Base-by-base conservation (phyloP, 2,329 filamentous ascomycete genomes). In the Colletotrichum chrysophilum region DNA sequence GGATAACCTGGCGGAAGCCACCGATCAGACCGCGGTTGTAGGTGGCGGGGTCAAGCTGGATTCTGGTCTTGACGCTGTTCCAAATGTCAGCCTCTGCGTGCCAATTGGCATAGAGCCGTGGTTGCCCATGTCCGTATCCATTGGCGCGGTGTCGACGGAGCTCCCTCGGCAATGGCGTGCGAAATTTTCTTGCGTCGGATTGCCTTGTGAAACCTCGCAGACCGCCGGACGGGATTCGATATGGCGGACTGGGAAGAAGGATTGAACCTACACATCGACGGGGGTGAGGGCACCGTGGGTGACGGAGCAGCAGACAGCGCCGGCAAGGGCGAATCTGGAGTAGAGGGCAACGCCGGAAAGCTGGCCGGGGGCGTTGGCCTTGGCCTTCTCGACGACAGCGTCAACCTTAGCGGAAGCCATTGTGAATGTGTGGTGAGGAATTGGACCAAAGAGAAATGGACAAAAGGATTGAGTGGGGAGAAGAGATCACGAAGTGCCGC, bases 251-350 rank as follows among this genome's bases (percentile, higher is more conserved):
- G 12, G 56, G 61, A 14, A 58, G 32, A 26, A n/a, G 66, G 71
- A 52, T 24, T 52, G n/a, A 56, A 95, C 96, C 88, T 97, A 98
- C 96, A 99, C 97, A 94, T 99, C 97, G 87, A 99, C 96, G 85
- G 97, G 97, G 81, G 97, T 99, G 83, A 98, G 93, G 84, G 91
- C 94, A 88, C 96, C 97, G 92, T 99, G 97, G 85, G 97, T 99
- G 89, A 98, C 90, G 82, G 96, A 97, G 89, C 97, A 99, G 93
- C 97, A 98, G 91, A 98, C 90, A 82, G 97, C 97, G 89, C 97
- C 97, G 83, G 97, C 96, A 83, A 99, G 94, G 88, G 97, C 96
- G 90, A 98, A 98, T 88, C 95, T 93, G 83, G 95, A 95, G 93
- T 98, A 98, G 82, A 99, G 95, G 76, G 86, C 89, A 80, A 96